Evolutionary conservation across 257 asterid species (phyloP), one percentile per base, ranked within the genome.

Genomic region (Solanum peruvianum): DNA sequence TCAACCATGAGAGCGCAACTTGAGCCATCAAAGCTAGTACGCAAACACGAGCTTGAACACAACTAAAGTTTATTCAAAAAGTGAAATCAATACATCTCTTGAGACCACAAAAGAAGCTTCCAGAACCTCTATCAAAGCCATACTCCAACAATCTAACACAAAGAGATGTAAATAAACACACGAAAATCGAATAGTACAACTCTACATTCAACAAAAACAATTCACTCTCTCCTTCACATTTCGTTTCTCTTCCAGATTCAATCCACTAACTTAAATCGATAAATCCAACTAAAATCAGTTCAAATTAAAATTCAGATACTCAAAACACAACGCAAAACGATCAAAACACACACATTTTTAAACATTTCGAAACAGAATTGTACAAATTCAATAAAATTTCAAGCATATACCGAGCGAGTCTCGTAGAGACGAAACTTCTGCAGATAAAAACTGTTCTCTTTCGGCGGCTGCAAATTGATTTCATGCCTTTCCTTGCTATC

Each of bases 401-500:
- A 7, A 69, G 76, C 6, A 3, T 39, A 91, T 95, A 97, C 99
- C 98, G 99, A 93, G 62, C 91, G 90, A 86, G 99, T 95, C 90
- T 95, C 98, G 31, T 95, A 95, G 85, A 96, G 98, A 88, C 90
- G 92, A 93, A 93, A 96, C 85, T 94, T 95, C 60, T 94, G 98
- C 91, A 94, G 80, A 89, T 88, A 88, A 73, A 45, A 78, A 18
- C 1, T 60, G 35, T 31, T 75, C 85, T 78, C 85, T 88, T 89
- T 80, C 39, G 58, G 86, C 67, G 33, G 86, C 81, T 49, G 52
- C 86, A 73, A 86, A 91, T 95, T 80, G 80, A 39, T 49, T 85
- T 92, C 39, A 78, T 3, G 60, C 71, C 84, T 62, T 29, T 90
- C 6, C 23, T 45, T 45, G 39, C 89, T 91, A 83, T 86, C 90